Evolutionary conservation across 2,329 filamentous ascomycete genomes (phyloP).

Genomic region (Pseudovirgaria hyperparasitica): DNA sequence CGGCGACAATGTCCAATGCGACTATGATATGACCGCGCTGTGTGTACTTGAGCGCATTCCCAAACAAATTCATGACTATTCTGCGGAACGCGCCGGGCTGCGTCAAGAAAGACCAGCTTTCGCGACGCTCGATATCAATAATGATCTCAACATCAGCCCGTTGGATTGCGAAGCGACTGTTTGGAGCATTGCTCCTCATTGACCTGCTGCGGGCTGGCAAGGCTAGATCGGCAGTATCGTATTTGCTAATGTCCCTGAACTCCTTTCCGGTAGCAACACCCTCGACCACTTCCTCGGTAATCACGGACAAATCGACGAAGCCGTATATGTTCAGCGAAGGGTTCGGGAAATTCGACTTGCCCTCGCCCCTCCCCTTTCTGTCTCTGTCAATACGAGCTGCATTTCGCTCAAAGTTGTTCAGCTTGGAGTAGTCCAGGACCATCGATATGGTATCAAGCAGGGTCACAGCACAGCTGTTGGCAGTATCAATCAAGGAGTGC

Average conservation of each 20-base stretch:
- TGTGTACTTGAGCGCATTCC: constrained; percentile 38
- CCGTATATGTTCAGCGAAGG: constrained; percentile 19
- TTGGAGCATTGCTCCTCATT: constrained; percentile 1
- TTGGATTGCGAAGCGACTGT: constrained; percentile 1
- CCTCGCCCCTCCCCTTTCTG: constrained; percentile 15
- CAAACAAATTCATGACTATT: constrained; percentile 36
- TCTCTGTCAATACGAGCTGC: no score
- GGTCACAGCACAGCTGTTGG: constrained; percentile 34
- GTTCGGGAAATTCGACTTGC: constrained; percentile 14
- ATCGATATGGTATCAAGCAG: constrained; percentile 35
- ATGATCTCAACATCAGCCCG: constrained; percentile 25
- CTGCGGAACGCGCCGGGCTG: constrained; percentile 35
- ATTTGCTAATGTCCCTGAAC: constrained; percentile 17
- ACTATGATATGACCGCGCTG: constrained; percentile 24
- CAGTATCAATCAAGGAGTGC: constrained; percentile 29
- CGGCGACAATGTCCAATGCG: no score
- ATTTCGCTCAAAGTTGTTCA: constrained; percentile 25
- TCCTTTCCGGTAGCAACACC: constrained; percentile 40
- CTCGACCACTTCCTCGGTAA: constrained; percentile 43
- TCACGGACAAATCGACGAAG: constrained; percentile 28
- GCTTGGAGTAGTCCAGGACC: constrained; percentile 33
- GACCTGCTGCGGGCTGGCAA: not conserved
- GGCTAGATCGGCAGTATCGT: not conserved
- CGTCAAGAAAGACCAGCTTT: constrained; percentile 31
- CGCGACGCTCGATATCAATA: constrained; percentile 28